phyloP scores from a whole-genome alignment of 257 asterid genomes.

The Solanum chiquidenum region DNA sequence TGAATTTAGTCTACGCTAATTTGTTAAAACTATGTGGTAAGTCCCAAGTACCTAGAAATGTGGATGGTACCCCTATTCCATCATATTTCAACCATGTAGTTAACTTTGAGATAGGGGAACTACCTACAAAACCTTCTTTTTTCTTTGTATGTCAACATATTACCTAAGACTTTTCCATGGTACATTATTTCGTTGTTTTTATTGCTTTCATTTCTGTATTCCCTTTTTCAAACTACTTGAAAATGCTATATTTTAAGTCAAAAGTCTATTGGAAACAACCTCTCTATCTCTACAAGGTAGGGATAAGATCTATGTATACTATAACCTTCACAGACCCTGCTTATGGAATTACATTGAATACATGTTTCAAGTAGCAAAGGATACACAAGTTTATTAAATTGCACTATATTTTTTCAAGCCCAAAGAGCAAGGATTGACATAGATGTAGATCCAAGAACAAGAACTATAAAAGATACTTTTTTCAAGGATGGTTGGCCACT shows the following conservation, averaged over 20 bases:
- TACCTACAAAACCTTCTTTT: neutral
- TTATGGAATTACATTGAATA: neutral
- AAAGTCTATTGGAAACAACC: neutral
- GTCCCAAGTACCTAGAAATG: neutral
- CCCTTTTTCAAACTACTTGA: neutral
- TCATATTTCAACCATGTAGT: neutral
- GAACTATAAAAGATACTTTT: slow-evolving; percentile 27
- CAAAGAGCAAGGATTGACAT: slow-evolving; percentile 38
- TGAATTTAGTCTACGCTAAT: neutral
- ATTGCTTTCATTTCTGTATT: neutral
- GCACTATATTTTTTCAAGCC: slow-evolving; percentile 17
- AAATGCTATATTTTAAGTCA: neutral
- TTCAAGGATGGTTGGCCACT: slow-evolving; percentile 16
- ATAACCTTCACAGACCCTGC: rapidly evolving
- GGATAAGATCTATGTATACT: neutral
- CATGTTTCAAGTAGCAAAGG: neutral
- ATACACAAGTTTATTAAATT: neutral
- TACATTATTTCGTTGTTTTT: neutral
- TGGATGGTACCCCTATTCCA: neutral
- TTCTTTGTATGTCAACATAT: neutral
- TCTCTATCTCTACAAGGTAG: neutral
- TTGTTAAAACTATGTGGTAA: neutral
- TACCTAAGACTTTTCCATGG: neutral
- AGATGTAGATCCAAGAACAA: slow-evolving; percentile 28
- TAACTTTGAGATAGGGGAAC: neutral